Percentiles rank a stretch among this genome's conserved stretches.
These are phyloP conservation scores for Kodamaea fukazawae DNA, from an alignment of 805 yeast species.

Conservation along the genomic window DNA sequence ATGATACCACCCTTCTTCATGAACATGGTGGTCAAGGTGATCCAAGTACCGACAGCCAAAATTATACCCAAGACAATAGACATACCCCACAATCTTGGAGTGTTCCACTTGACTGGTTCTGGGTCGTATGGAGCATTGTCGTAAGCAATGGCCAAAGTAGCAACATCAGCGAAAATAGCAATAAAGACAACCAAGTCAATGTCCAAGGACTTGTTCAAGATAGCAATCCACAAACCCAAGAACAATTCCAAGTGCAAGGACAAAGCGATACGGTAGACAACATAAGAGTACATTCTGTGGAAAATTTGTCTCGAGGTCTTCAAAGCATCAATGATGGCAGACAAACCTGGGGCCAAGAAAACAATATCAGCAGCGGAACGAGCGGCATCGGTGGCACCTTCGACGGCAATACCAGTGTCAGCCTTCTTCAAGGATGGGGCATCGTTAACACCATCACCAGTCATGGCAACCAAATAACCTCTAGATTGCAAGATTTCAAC, in stretches of 20 bases:
- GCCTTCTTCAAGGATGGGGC: slow-evolving; percentile 96
- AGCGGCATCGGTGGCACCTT: slow-evolving; percentile 97
- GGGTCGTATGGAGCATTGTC: slow-evolving; percentile 96
- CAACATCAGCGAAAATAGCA: slow-evolving; percentile 97
- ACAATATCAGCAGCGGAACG: slow-evolving; percentile 96
- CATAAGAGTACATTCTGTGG: slow-evolving; percentile 99
- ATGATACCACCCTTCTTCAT: slow-evolving; percentile 88
- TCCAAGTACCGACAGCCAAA: slow-evolving; percentile 92
- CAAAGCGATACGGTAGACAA: slow-evolving; percentile 96
- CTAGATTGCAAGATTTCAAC: slow-evolving; percentile 93
- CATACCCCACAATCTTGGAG: slow-evolving; percentile 97
- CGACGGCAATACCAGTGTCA: slow-evolving; percentile 90
- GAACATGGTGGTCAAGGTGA: slow-evolving; percentile 91
- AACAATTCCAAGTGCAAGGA: slow-evolving; percentile 92
- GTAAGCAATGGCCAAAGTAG: slow-evolving; percentile 95
- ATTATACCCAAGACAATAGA: slow-evolving; percentile 82
- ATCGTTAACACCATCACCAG: slow-evolving; percentile 99
- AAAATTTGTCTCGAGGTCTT: slow-evolving; percentile 56
- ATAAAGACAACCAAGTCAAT: slow-evolving; percentile 92
- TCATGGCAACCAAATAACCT: slow-evolving; percentile 98
- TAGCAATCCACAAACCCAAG: slow-evolving; percentile 96
- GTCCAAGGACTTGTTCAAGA: slow-evolving; percentile 79
- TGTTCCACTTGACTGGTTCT: slow-evolving; percentile 93
- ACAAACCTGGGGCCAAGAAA: slow-evolving; percentile 45
- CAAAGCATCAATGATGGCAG: slow-evolving; percentile 32